Evolutionary conservation across 208 protist genomes (phyloP).

Genomic region (Trypanosoma caninum): DNA sequence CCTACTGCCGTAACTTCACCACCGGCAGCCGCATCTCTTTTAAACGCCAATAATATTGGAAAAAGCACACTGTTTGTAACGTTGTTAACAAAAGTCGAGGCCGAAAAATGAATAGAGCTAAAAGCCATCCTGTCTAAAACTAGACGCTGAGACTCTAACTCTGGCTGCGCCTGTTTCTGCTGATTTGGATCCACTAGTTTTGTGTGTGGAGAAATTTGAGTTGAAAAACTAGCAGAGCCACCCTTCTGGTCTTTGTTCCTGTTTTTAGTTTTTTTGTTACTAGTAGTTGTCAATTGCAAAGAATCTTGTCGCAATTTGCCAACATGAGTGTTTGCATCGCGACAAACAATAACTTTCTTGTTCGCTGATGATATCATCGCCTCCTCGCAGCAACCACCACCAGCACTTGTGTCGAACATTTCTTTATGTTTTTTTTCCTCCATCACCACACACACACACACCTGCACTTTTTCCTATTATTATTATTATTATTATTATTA

Average conservation of each 20-base stretch:
- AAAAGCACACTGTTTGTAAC: conserved; percentile 57
- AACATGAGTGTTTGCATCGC: neutral
- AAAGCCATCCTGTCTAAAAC: conserved; percentile 56
- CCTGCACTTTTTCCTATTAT: no score
- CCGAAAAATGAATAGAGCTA: conserved; percentile 60
- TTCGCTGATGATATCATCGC: neutral
- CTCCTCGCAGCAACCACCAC: neutral
- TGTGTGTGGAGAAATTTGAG: no score
- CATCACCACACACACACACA: no score
- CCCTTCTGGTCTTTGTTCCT: neutral
- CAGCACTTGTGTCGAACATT: neutral
- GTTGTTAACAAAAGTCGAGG: conserved; percentile 73
- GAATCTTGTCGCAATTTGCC: neutral
- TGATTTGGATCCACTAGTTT: neutral
- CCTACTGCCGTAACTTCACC: no score
- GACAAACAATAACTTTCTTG: neutral
- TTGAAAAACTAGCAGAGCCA: neutral
- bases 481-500: no score
- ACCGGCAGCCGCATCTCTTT: neutral
- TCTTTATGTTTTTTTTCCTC: no score
- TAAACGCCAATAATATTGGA: conserved; percentile 21
- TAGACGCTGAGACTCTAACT: conserved; percentile 1
- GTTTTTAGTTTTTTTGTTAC: neutral
- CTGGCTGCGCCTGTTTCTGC: neutral
- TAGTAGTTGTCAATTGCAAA: neutral